Base-by-base conservation (phyloP, 2,329 filamentous ascomycete species). In the Colletotrichum agaves region DNA sequence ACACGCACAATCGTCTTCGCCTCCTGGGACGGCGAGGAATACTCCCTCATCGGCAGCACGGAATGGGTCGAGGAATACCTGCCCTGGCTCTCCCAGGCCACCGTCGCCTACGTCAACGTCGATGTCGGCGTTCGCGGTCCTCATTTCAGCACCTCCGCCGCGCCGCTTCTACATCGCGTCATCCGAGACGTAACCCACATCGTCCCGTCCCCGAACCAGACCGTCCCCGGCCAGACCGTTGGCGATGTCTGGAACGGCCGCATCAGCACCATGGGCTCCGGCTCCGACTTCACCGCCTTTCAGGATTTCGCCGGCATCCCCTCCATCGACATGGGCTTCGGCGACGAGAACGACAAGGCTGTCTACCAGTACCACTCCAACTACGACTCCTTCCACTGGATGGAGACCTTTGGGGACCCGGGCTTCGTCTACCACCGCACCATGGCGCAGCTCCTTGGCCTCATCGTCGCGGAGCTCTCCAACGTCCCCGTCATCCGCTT, bases 51-150 rank as follows among this genome's bases (percentile, higher is more conserved):
- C 13, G 94, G 94, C 4, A 93, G 90, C 60, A 97, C 94, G 0
- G 94, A 97, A 75, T 97, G 94, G 93, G 93, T 97, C 0, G 94
- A 97, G 75, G 93, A 97, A 72, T 93, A 93, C 73, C 79, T 97
- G 0, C 91, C 92, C 0, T 97, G 93, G 93, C 85, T 97, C 12
- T 84, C 85, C 2, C 84, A 84, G 4, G 85, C 91, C 44, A 91
- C 90, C 63, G 87, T 97, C 15, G 93, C 93, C 10, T 97, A 97
- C 74, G 79, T 97, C 70, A 97, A 97, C 77, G 88, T 97, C 63
- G 94, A 97, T 73, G 89, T 93, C 5, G 92, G 90, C 33, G 86
- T 90, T 3, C 76, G 82, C 5, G 92, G 93, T 0, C 85, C 87
- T 0, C 64, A 83, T n/a, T 93, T 96, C 74, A 73, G 74, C 2